Evolutionary conservation across 2,329 filamentous ascomycete genomes (phyloP).

Genomic region (Chaetomium sp.): DNA sequence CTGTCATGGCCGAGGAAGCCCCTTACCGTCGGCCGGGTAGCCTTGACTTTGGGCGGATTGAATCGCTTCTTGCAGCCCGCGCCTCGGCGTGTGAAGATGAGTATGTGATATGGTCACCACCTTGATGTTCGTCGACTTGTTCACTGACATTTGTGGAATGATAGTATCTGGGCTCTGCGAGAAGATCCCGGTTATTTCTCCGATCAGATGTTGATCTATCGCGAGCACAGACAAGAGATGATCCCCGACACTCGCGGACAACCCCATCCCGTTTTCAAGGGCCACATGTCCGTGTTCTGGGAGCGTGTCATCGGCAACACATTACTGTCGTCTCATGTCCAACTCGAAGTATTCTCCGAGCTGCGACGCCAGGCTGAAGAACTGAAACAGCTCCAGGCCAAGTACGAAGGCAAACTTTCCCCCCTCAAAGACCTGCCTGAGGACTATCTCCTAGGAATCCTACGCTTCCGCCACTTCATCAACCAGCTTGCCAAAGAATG

Average conservation of each 20-base stretch:
- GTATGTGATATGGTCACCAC: too few species aligned
- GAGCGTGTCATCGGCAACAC: slow-evolving; percentile 31
- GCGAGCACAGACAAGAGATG: slow-evolving; percentile 41
- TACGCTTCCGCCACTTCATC: slow-evolving; percentile 35
- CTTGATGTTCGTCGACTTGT: too few species aligned
- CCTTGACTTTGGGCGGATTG: slow-evolving; percentile 41
- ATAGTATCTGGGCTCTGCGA: slow-evolving; percentile 41
- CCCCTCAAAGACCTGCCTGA: slow-evolving; percentile 32
- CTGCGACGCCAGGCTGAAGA: slow-evolving; percentile 29
- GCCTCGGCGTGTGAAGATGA: slow-evolving; percentile 38
- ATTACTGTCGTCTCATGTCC: slow-evolving; percentile 29
- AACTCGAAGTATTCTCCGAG: slow-evolving; percentile 34
- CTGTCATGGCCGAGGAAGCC: slow-evolving; percentile 39
- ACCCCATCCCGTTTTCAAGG: slow-evolving; percentile 23
- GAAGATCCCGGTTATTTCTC: slow-evolving; percentile 55
- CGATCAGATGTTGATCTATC: slow-evolving; percentile 34
- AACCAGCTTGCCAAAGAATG: background rate
- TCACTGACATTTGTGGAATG: too few species aligned
- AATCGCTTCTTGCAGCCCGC: slow-evolving; percentile 38
- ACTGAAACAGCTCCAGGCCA: slow-evolving; percentile 27
- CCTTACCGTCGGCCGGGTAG: slow-evolving; percentile 45
- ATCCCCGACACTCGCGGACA: slow-evolving; percentile 35
- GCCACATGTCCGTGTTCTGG: slow-evolving; percentile 31
- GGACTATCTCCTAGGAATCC: slow-evolving; percentile 34
- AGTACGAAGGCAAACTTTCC: slow-evolving; percentile 29